These are phyloP conservation scores for Metschnikowia lachancei DNA, from an alignment of 805 yeast species.

Conservation along the genomic window DNA sequence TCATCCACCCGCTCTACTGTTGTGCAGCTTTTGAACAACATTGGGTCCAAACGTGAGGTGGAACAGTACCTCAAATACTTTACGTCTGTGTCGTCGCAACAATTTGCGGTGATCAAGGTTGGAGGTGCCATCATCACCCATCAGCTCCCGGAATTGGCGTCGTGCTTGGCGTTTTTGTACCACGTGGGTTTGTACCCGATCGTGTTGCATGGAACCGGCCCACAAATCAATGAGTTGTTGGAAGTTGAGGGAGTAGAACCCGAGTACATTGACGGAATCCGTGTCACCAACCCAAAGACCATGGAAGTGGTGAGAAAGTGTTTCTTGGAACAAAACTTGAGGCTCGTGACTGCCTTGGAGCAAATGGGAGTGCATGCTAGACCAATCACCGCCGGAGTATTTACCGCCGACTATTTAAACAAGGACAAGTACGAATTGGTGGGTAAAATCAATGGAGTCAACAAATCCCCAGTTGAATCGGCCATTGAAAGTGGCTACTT, in stretches of 20 bases:
- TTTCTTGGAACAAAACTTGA: conserved; percentile 91
- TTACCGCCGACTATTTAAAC: conserved; percentile 88
- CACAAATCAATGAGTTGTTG: conserved; percentile 91
- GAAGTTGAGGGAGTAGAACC: conserved; percentile 96
- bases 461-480: conserved; percentile 88
- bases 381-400: conserved; percentile 97
- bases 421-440: conserved; percentile 88
- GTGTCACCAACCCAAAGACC: conserved; percentile 91
- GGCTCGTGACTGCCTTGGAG: conserved; percentile 93
- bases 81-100: conserved; percentile 94
- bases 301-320: conserved; percentile 96
- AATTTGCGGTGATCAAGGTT: conserved; percentile 96
- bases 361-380: conserved; percentile 96
- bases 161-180: conserved; percentile 91
- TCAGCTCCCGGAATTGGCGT: conserved; percentile 87
- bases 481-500: conserved; percentile 94
- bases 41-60: conserved; percentile 96
- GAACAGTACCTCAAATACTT: conserved; percentile 96
- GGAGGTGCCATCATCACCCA: conserved; percentile 99
- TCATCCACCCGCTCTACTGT: conserved; percentile 88
- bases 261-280: conserved; percentile 90
- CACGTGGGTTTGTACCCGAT: conserved; percentile 97
- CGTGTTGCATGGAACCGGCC: conserved; percentile 97
- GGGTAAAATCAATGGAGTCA: conserved; percentile 83
- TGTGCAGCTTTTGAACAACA: conserved; percentile 89